Conservation (phyloP, 192 early-diverging fungal species). For the Rhizophlyctis rosea region DNA sequence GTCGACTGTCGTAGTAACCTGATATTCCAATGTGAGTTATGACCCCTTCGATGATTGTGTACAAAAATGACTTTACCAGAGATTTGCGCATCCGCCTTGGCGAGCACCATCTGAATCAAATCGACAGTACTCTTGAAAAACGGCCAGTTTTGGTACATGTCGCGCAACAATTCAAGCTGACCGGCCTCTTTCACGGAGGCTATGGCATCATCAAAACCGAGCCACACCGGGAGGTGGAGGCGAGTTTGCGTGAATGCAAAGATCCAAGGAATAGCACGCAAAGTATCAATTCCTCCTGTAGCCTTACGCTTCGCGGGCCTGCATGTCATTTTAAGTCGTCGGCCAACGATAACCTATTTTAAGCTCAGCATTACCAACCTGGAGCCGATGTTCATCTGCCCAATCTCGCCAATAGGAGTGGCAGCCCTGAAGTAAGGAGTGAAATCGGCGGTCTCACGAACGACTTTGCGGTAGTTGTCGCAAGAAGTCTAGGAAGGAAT, state of each 20-base stretch:
- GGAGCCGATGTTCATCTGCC: constrained; percentile 34
- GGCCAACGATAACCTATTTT: too few relatives aligned
- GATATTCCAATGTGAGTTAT: background rate
- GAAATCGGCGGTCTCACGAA: constrained; percentile 29
- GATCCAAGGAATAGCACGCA: constrained; percentile 39
- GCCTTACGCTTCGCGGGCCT: constrained; percentile 25
- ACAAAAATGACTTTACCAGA: constrained; percentile 5
- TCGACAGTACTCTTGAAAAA: constrained; percentile 34
- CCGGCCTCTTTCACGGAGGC: constrained; percentile 20
- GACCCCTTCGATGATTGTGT: background rate
- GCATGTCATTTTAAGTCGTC: too few relatives aligned
- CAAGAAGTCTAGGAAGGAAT: too few relatives aligned
- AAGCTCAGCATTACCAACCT: too few relatives aligned
- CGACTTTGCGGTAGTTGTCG: constrained; percentile 26
- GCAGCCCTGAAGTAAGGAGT: constrained; percentile 28
- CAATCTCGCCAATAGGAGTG: constrained; percentile 29
- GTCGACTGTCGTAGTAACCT: constrained; percentile 31
- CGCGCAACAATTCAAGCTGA: constrained; percentile 18
- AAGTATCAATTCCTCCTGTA: constrained; percentile 32
- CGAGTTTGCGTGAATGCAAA: constrained; percentile 39
- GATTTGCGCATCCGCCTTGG: constrained; percentile 26
- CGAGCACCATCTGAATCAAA: constrained; percentile 28
- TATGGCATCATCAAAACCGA: constrained; percentile 33
- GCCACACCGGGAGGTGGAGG: constrained; percentile 33
- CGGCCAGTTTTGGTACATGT: constrained; percentile 38